Evolutionary conservation across 164 flowering plant species (phyloP), one percentile per base, ranked within the genome.

Genomic region (Euptelea pleiosperma): DNA sequence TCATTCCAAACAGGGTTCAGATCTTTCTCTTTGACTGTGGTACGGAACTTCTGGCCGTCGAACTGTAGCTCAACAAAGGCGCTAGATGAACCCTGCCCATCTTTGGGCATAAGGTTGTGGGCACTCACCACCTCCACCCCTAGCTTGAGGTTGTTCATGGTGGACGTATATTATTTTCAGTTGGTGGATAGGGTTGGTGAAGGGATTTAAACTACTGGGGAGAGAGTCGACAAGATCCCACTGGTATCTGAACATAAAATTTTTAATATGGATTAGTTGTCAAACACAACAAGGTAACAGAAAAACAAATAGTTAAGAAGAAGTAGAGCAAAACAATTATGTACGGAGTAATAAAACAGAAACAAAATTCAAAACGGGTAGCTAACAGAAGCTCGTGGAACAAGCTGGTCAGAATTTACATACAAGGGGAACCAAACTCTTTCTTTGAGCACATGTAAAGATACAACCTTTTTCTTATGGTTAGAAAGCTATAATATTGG

Each of bases 1-100:
- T 91, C 98, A 31, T 91, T 78, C 98, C 98, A 91, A 30, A 85
- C 86, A 16, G 98, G 98, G 59, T 79, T 83, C 19, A 89, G 91
- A 74, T 91, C 92, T 62, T 81, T 87, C 14, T 91, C 96, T 70
- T 91, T 89, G 69, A 78, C 49, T 5, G 89, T 86, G 43, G 91
- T 83, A 1, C 95, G 88, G 61, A 72, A 81, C 63, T 60, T 81
- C 63, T 89, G 98, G 14, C 82, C 82, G 57, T 91, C 96, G 61
- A 89, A 91, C 60, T 58, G 64, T 54, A 89, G 87, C 77, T 91
- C 98, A 41, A 88, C 88, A 60, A 69, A 82, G 31, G 96, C 57
- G 60, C 72, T 86, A 16, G 95, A 77, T 2, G 98, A 82, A 25
- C 96, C 95, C 15, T 76, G 82, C 33, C 96, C 95, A 57, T 91